Conservation (phyloP, 1,284 basidiomycete species). For the Puccinia triticina region DNA sequence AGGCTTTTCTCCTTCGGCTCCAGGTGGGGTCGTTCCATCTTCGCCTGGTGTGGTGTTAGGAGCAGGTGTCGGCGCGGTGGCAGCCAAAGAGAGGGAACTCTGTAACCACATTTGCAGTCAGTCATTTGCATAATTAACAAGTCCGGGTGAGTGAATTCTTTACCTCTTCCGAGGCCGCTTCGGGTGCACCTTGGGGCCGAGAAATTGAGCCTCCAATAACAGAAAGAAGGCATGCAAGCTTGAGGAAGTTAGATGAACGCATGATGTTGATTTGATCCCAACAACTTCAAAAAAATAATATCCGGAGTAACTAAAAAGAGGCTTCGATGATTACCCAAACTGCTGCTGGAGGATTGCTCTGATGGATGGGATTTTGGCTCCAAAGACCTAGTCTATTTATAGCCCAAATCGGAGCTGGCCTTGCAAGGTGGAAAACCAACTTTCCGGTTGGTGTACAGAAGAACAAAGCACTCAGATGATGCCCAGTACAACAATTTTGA, state of each 20-base stretch:
- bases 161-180: background rate
- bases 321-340: background rate
- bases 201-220: background rate
- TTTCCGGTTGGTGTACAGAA: background rate
- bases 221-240: slow-evolving; percentile 14
- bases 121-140: background rate
- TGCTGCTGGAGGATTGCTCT: background rate
- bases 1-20: background rate
- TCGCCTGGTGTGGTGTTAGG: no score
- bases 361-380: background rate
- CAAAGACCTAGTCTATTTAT: slow-evolving; percentile 6
- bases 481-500: background rate
- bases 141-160: background rate
- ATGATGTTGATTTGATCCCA: background rate
- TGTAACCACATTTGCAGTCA: background rate
- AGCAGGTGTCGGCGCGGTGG: background rate
- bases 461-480: background rate
- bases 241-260: background rate
- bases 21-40: no score
- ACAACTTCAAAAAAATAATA: background rate
- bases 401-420: background rate
- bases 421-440: background rate
- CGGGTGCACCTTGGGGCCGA: background rate
- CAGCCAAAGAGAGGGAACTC: background rate
- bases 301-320: background rate